These are phyloP conservation scores for Dothistroma pini DNA, from an alignment of 2,329 filamentous ascomycete species.

Conservation along the genomic window DNA sequence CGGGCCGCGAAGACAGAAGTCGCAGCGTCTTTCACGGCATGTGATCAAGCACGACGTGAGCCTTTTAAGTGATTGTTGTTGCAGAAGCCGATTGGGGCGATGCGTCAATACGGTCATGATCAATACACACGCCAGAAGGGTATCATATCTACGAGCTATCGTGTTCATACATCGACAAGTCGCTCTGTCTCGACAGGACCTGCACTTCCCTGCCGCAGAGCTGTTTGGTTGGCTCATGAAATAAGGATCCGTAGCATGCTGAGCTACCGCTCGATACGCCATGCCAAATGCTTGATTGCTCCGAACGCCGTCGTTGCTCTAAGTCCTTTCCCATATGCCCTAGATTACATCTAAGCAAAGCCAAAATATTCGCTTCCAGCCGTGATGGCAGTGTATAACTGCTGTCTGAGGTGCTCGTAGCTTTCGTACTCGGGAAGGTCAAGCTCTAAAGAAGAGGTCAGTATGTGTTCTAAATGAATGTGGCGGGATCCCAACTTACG, in stretches of 20 bases:
- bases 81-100: no score
- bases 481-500: slow-evolving; percentile 61
- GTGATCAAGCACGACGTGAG: background rate
- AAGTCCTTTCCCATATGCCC: slow-evolving; percentile 10
- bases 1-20: no score
- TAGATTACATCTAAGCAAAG: slow-evolving; percentile 64
- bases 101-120: no score
- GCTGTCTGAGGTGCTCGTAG: slow-evolving; percentile 83
- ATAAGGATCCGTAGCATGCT: slow-evolving; percentile 2
- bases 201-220: slow-evolving; percentile 11
- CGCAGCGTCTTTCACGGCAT: no score
- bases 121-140: background rate
- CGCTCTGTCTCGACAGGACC: slow-evolving; percentile 3
- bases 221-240: slow-evolving; percentile 1
- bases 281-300: slow-evolving; percentile 9
- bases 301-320: slow-evolving; percentile 6
- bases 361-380: slow-evolving; percentile 96
- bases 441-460: slow-evolving; percentile 64
- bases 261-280: background rate
- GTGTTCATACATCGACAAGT: slow-evolving; percentile 11
- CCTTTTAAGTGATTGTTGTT: background rate
- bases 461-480: slow-evolving; percentile 17
- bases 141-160: slow-evolving; percentile 15
- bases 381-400: slow-evolving; percentile 94
- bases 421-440: slow-evolving; percentile 97